phyloP scores from a whole-genome alignment of 2,329 filamentous ascomycete genomes.

The Stagonosporopsis cucurbitacearum region DNA sequence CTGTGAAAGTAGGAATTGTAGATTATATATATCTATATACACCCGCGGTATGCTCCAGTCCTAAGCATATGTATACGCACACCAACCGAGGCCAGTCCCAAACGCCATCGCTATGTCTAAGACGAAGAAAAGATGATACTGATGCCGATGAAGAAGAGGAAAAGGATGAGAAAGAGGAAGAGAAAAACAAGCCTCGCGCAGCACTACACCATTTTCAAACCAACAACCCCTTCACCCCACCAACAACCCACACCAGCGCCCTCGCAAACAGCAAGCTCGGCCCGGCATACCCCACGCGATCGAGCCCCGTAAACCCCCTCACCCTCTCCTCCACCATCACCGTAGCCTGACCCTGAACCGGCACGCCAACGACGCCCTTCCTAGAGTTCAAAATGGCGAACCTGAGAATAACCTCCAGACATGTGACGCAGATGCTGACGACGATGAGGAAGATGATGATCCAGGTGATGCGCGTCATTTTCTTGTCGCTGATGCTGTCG shows the following conservation, averaged over 20 bases:
- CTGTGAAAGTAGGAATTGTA: background rate
- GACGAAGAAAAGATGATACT: background rate
- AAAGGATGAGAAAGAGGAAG: background rate
- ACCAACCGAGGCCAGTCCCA: background rate
- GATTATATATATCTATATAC: background rate
- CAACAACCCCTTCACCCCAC: slow-evolving; percentile 28
- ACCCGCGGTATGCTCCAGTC: too few relatives aligned
- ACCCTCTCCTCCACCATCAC: background rate
- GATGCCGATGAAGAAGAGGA: too few relatives aligned
- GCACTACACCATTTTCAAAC: background rate
- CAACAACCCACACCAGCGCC: slow-evolving; percentile 31
- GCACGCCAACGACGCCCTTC: slow-evolving; percentile 22
- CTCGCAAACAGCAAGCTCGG: slow-evolving; percentile 38
- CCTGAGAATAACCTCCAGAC: slow-evolving; percentile 84
- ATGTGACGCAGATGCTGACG: slow-evolving; percentile 88
- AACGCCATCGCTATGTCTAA: slow-evolving; percentile 10
- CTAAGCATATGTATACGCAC: background rate
- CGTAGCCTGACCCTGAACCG: slow-evolving; percentile 3
- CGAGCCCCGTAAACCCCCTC: slow-evolving; percentile 14
- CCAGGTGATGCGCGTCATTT: slow-evolving; percentile 97
- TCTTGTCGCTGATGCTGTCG: slow-evolving; percentile 89
- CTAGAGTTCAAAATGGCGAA: slow-evolving; percentile 60
- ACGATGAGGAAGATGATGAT: slow-evolving; percentile 96
- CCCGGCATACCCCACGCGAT: slow-evolving; percentile 30
- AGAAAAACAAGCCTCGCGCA: background rate